Evolutionary conservation across 2,329 filamentous ascomycete genomes (phyloP).

Genomic region (Gyromitra esculenta): DNA sequence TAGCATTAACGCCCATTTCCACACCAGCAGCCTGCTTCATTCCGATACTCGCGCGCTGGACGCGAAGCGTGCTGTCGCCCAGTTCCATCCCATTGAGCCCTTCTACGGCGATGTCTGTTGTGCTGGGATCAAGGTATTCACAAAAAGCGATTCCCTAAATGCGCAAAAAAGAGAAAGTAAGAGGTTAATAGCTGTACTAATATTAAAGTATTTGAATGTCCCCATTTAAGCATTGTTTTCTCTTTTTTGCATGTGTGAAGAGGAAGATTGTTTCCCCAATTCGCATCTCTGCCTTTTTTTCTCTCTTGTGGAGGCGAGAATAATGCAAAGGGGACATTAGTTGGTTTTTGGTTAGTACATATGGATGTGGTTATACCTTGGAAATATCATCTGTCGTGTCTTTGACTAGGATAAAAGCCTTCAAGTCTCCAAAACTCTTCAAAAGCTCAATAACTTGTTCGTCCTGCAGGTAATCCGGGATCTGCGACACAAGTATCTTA

Average conservation of each 20-base stretch:
- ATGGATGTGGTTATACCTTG: slow-evolving; percentile 69
- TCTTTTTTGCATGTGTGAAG: background rate
- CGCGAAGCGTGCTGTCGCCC: slow-evolving; percentile 84
- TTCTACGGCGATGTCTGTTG: slow-evolving; percentile 86
- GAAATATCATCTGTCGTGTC: slow-evolving; percentile 87
- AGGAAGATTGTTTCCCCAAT: slow-evolving; percentile 23
- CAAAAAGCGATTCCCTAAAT: slow-evolving; percentile 91
- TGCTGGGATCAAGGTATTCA: slow-evolving; percentile 81
- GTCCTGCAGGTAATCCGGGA: slow-evolving; percentile 86
- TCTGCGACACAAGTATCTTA: slow-evolving; percentile 92
- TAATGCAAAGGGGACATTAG: slow-evolving; percentile 52
- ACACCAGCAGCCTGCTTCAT: slow-evolving; percentile 90
- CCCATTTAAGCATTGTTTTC: slow-evolving; percentile 46
- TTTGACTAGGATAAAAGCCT: slow-evolving; percentile 89
- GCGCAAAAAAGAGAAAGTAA: slow-evolving; percentile 42
- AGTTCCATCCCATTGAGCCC: slow-evolving; percentile 93
- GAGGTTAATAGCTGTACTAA: slow-evolving; percentile 56
- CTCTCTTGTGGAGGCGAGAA: slow-evolving; percentile 29
- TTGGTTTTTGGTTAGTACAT: slow-evolving; percentile 53
- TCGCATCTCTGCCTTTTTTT: slow-evolving; percentile 38
- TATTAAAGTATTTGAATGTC: slow-evolving; percentile 49
- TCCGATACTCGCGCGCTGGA: slow-evolving; percentile 88
- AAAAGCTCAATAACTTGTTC: slow-evolving; percentile 92
- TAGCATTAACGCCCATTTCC: slow-evolving; percentile 96
- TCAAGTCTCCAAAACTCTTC: slow-evolving; percentile 89